Percentiles rank a stretch among this genome's conserved stretches.
These are phyloP conservation scores for Oryza brachyantha DNA, from an alignment of 176 grass and related monocot species.

Conservation along the genomic window DNA sequence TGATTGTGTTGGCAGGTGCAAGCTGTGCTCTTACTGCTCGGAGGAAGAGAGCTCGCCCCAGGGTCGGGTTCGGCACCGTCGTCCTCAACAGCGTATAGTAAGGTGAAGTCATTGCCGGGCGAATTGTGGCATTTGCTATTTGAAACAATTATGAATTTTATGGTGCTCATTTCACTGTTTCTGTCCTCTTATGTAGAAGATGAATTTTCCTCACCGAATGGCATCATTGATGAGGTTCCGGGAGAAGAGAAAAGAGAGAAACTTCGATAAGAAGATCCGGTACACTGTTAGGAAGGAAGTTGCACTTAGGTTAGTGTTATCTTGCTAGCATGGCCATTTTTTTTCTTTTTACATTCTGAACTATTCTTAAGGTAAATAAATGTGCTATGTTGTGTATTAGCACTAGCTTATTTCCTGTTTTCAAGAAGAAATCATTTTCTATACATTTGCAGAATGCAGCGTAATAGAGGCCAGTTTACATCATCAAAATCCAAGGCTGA, in stretches of 20 bases:
- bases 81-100: conserved; percentile 60
- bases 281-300: conserved; percentile 96
- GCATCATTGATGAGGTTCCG: conserved; percentile 93
- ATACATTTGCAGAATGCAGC: conserved; percentile 75
- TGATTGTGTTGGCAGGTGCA: conserved; percentile 56
- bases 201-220: conserved; percentile 87
- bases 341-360: neutral
- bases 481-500: conserved; percentile 83
- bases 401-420: too few species aligned
- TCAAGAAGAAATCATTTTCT: neutral
- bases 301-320: conserved; percentile 66
- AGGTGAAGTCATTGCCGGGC: conserved; percentile 39
- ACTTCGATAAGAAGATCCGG: conserved; percentile 95
- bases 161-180: conserved; percentile 5
- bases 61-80: conserved; percentile 44
- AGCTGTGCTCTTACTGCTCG: conserved; percentile 86
- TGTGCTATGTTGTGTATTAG: too few species aligned
- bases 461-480: conserved; percentile 93
- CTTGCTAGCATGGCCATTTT: neutral
- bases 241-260: conserved; percentile 93
- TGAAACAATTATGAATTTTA: neutral
- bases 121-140: neutral
- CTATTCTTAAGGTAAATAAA: neutral
- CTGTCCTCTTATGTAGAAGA: conserved; percentile 38
- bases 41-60: conserved; percentile 72